phyloP scores from a whole-genome alignment of 2,329 filamentous ascomycete genomes.

The Diaporthe sp. region DNA sequence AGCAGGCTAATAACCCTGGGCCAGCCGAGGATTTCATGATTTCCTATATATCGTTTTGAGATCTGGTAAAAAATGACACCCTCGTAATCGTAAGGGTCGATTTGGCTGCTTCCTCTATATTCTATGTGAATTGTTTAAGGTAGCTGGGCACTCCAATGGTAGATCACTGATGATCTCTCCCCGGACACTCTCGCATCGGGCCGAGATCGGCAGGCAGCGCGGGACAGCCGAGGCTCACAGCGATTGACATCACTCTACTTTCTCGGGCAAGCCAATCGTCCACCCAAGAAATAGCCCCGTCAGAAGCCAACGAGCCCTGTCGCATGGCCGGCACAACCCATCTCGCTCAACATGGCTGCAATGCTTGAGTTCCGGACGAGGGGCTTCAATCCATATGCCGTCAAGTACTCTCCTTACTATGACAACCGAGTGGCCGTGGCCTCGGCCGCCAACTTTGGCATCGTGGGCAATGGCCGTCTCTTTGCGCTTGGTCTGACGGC shows the following conservation, averaged over 20 bases:
- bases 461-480: constrained; percentile 94
- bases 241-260: constrained; percentile 35
- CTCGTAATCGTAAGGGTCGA: background rate
- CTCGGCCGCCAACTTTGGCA: constrained; percentile 93
- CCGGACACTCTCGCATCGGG: background rate
- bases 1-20: background rate
- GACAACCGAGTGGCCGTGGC: constrained; percentile 94
- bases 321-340: constrained; percentile 17
- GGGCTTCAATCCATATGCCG: constrained; percentile 95
- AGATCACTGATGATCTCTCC: background rate
- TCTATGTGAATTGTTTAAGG: background rate
- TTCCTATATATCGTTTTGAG: too few relatives aligned
- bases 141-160: background rate
- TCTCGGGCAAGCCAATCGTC: background rate
- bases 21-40: too few relatives aligned
- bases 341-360: constrained; percentile 52
- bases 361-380: constrained; percentile 97
- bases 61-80: background rate
- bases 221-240: constrained; percentile 37
- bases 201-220: constrained; percentile 33
- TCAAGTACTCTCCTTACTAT: constrained; percentile 99
- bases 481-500: constrained; percentile 88
- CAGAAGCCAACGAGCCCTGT: constrained; percentile 1
- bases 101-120: background rate
- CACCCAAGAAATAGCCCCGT: background rate